Conservation (phyloP, 805 yeast genomes). For the Peterozyma toletana region DNA sequence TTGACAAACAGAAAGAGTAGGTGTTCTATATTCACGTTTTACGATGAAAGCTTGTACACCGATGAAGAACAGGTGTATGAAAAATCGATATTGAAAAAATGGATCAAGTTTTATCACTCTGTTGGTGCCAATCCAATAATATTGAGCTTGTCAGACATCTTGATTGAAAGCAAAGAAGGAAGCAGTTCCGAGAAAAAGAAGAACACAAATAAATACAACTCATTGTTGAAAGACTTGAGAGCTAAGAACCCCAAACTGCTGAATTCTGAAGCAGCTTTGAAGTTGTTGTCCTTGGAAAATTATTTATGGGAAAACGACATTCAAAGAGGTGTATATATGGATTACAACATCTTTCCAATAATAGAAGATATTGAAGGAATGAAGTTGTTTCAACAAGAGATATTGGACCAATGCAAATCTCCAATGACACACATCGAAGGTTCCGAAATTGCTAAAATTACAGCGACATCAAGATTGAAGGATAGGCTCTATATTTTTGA, state of each 20-base stretch:
- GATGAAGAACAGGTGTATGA: background rate
- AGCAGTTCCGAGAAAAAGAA: background rate
- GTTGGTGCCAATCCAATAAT: background rate
- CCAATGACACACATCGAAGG: too few relatives aligned
- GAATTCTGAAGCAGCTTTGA: background rate
- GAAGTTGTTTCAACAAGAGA: too few relatives aligned
- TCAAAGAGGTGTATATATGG: background rate
- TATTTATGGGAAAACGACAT: background rate
- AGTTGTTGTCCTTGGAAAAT: background rate
- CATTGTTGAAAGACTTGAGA: background rate
- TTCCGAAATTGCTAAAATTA: too few relatives aligned
- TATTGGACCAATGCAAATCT: too few relatives aligned
- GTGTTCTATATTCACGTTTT: background rate
- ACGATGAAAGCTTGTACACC: background rate
- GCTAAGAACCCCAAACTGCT: background rate
- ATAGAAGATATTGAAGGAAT: background rate
- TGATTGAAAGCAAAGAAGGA: background rate
- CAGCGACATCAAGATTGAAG: too few relatives aligned
- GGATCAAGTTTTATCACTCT: background rate
- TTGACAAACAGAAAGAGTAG: background rate
- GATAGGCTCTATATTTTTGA: too few relatives aligned
- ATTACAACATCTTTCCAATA: background rate
- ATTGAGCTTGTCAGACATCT: background rate
- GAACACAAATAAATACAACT: background rate
- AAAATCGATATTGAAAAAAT: background rate